Base-by-base conservation (phyloP, 768 basidiomycete genomes). In the Lactarius trivialis region DNA sequence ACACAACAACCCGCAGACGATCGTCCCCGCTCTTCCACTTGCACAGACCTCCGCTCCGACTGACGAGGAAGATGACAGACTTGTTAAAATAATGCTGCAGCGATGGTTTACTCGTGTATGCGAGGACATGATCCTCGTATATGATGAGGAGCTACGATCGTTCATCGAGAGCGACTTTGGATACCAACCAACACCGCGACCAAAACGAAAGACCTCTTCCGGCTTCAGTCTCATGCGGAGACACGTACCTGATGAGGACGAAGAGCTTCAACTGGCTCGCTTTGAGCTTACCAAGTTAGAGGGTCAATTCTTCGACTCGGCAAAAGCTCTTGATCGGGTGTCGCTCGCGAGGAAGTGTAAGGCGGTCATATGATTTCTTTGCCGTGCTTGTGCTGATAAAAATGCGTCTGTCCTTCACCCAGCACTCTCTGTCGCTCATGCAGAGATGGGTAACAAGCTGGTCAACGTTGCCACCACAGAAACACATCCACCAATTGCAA, bases 131-230 rank as follows among this genome's bases (percentile, higher is more conserved):
- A 91, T 97, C 57, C 75, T 98, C 33, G 76, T 92, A 43, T 77
- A 85, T 59, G 96, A 98, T 68, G 97, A 98, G 70, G 97, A 99
- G 71, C 74, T 98, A 61, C 85, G 96, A 33, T 89, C 89, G 17
- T 99, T 99, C 72, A 83, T 99, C 63, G 97, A 99, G 75, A 94
- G 88, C 67, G 96, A 98, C 74, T 99, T 98, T 76, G 97, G 97
- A 30, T 94, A 93, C 70, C 92, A 91, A 69, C 91, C 89, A 6
- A 93, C 84, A 17, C 88, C 88, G 11, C 82, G 84, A 45, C 85
- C 84, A 55, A 82, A 84, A 63, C 84, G 84, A 68, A 94, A 89
- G 74, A 76, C 84, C 0, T 81, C 82, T 30, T 82, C 88, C 4
- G 87, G 89, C 5, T 93, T 93, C 69, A 83, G 81, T 49, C 78